Percentiles rank a stretch among this genome's conserved stretches.
Evolutionary conservation across 371 early-diverging fungal species (phyloP).

Genomic region (Mycotypha africana): DNA sequence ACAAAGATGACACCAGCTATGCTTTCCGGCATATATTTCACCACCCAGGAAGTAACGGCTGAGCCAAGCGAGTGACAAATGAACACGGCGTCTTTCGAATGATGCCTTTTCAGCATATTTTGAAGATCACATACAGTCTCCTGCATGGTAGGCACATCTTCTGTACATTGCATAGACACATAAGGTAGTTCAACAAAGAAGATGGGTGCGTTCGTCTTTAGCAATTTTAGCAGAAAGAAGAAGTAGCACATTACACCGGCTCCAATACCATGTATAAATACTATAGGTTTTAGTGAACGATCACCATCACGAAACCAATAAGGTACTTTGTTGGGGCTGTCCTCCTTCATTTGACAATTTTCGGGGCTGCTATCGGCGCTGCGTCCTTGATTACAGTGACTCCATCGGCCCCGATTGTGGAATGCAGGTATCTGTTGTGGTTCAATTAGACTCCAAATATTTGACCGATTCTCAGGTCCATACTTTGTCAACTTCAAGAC

Average conservation of each 20-base stretch:
- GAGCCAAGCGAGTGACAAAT: conserved; percentile 72
- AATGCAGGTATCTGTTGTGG: too few relatives aligned
- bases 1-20: conserved; percentile 51
- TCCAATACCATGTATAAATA: conserved; percentile 73
- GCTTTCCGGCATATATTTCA: conserved; percentile 36
- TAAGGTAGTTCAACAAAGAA: conserved; percentile 67
- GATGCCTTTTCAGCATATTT: conserved; percentile 51
- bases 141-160: conserved; percentile 55
- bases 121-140: conserved; percentile 58
- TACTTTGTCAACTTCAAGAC: conserved; percentile 30
- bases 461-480: conserved; percentile 30
- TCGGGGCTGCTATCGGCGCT: too few relatives aligned
- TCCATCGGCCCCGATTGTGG: too few relatives aligned
- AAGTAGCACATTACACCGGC: conserved; percentile 59
- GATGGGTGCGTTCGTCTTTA: conserved; percentile 48
- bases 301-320: conserved; percentile 49
- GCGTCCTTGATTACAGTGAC: too few relatives aligned
- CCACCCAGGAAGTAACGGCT: conserved; percentile 45
- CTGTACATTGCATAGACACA: conserved; percentile 62
- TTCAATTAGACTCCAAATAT: conserved; percentile 24
- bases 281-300: conserved; percentile 50
- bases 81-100: conserved; percentile 54
- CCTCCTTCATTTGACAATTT: background rate
- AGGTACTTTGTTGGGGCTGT: conserved; percentile 22
- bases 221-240: conserved; percentile 38